Conservation (phyloP, 805 yeast species). For the Yamadazyma nakazawae region DNA sequence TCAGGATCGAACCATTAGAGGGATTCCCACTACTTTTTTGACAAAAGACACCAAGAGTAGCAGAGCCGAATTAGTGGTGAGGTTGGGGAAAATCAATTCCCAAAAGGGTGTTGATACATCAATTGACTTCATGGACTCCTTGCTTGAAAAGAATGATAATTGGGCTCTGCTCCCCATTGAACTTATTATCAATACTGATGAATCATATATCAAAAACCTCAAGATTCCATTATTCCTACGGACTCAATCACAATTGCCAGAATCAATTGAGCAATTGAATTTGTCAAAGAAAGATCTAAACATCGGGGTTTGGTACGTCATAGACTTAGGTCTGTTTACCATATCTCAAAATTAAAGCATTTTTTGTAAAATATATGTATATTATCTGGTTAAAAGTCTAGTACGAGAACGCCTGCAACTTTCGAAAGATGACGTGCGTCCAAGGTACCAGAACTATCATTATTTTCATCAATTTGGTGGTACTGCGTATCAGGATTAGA, state of each 20-base stretch:
- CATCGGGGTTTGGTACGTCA: conserved; percentile 27
- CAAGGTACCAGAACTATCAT: conserved; percentile 28
- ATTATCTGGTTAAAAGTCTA: conserved; percentile 46
- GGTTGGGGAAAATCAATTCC: conserved; percentile 15
- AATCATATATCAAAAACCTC: conserved; percentile 10
- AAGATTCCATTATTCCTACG: conserved; percentile 30
- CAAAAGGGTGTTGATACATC: conserved; percentile 11
- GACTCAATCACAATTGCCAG: conserved; percentile 24
- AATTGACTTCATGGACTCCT: conserved; percentile 15
- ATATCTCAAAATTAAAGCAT: not conserved
- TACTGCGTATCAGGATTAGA: conserved; percentile 10
- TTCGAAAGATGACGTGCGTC: conserved; percentile 55
- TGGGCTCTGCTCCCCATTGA: conserved; percentile 37
- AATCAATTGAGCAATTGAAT: conserved; percentile 14
- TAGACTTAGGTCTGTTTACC: conserved; percentile 7
- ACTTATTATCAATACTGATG: conserved; percentile 5
- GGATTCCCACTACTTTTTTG: conserved; percentile 34
- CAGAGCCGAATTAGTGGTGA: conserved; percentile 28
- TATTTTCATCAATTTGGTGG: not conserved
- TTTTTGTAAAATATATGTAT: not conserved
- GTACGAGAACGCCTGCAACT: conserved; percentile 52
- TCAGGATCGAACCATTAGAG: conserved; percentile 22
- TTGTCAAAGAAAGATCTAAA: conserved; percentile 16
- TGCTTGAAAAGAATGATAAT: conserved; percentile 25
- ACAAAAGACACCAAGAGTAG: conserved; percentile 27